Evolutionary conservation across 2,329 filamentous ascomycete species (phyloP).

Genomic region (Arthroderma sp.): DNA sequence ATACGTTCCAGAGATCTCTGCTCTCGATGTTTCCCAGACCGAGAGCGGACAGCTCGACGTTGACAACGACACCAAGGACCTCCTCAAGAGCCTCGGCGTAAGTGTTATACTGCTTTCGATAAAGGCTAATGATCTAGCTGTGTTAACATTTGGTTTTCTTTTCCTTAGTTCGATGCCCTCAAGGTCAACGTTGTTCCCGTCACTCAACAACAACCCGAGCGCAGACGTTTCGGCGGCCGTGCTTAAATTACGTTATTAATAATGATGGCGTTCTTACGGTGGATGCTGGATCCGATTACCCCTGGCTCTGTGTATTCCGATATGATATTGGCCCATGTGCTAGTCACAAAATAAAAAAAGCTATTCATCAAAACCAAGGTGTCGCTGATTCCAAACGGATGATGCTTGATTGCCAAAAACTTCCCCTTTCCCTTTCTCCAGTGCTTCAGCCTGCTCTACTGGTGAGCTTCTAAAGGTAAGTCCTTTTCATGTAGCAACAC

Average conservation of each 20-base stretch:
- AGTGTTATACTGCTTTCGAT: constrained; percentile 32
- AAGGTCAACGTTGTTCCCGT: constrained; percentile 92
- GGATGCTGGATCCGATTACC: constrained; percentile 2
- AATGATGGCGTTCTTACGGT: constrained; percentile 5
- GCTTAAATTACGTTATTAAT: constrained; percentile 7
- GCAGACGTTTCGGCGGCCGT: constrained; percentile 54
- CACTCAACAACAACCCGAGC: constrained; percentile 75
- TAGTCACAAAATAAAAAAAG: constrained; percentile 12
- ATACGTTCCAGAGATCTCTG: constrained; percentile 97
- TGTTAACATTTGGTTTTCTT: constrained; percentile 4
- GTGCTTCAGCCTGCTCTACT: neutral
- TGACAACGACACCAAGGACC: constrained; percentile 95
- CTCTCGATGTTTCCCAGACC: constrained; percentile 91
- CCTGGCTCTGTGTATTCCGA: neutral
- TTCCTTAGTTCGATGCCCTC: constrained; percentile 77
- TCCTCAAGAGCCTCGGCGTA: constrained; percentile 98
- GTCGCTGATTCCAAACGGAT: constrained; percentile 75
- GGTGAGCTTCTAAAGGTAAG: no score
- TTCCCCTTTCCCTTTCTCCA: constrained; percentile 12
- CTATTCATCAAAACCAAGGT: constrained; percentile 49
- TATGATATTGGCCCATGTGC: neutral
- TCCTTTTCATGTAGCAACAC: no score
- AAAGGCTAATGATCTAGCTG: neutral
- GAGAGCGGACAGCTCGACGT: constrained; percentile 91
- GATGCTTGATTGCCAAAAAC: constrained; percentile 83